These are phyloP conservation scores for Schizothecium vesticola DNA, from an alignment of 495 filamentous ascomycete species.

Conservation along the genomic window DNA sequence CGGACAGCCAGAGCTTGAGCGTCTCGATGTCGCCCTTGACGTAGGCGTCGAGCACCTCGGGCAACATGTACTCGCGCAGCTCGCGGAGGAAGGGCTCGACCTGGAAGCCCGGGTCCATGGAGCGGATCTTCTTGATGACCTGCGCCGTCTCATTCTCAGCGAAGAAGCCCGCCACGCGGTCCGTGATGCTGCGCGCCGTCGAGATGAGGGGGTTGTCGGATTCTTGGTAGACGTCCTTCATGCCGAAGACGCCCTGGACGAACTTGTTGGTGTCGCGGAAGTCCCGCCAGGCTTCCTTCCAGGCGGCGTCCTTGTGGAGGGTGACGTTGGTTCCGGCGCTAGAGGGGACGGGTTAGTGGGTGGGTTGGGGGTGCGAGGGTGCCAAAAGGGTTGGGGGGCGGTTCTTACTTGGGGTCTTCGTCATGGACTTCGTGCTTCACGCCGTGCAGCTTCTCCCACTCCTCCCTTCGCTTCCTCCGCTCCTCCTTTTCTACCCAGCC, in stretches of 20 bases:
- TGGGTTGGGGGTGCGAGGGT: background rate
- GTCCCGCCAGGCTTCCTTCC: constrained; percentile 91
- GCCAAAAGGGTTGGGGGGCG: constrained; percentile 8
- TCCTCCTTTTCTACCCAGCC: constrained; percentile 97
- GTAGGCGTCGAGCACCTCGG: constrained; percentile 95
- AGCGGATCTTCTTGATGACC: constrained; percentile 96
- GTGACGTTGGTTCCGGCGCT: constrained; percentile 93
- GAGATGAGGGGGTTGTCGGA: constrained; percentile 94
- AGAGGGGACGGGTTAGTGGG: background rate
- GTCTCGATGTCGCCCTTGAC: constrained; percentile 92
- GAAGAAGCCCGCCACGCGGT: constrained; percentile 90
- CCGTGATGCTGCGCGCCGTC: constrained; percentile 87
- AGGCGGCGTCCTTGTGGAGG: constrained; percentile 90
- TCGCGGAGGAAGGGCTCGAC: constrained; percentile 90
- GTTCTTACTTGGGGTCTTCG: constrained; percentile 82
- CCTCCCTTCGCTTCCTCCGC: constrained; percentile 68
- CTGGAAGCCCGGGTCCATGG: constrained; percentile 93
- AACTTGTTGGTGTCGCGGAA: constrained; percentile 84
- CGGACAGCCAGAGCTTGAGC: constrained; percentile 88
- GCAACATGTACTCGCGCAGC: constrained; percentile 94
- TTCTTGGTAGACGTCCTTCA: constrained; percentile 83
- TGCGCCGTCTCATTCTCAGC: constrained; percentile 95
- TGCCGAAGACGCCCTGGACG: constrained; percentile 80
- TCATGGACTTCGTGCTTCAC: constrained; percentile 55
- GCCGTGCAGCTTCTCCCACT: constrained; percentile 52